Evolutionary conservation across 768 basidiomycete species (phyloP), one percentile per base, ranked within the genome.

Genomic region (Daedaleopsis nitida): DNA sequence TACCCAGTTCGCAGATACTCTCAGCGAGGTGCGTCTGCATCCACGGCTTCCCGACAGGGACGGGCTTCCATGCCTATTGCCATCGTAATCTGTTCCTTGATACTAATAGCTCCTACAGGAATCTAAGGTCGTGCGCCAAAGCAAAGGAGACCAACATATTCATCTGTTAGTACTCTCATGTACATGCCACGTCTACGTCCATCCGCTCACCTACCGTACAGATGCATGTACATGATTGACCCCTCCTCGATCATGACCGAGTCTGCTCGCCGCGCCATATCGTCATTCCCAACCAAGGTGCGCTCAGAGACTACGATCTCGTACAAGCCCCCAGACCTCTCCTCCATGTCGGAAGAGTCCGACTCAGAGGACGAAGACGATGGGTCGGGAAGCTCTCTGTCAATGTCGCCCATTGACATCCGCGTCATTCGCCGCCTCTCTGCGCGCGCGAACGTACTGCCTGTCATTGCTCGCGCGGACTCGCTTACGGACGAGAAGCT

Each of bases 141-240:
- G 84, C 76, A 92, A 89, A 76, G 92, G 91, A 52, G 92, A 95
- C 75, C 90, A 92, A 67, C 93, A 94, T 67, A 87, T 95, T 67
- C 92, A 95, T 75, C 75, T 94, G 91, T 93, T 72, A 74, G 91
- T 74, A 23, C 17, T 53, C 48, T 47, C 21, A n/a, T 23, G 48
- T 43, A 54, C 55, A 68, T 68, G 60, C 71, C 64, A 13, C 58
- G 23, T 52, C 48, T 52, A 7, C 48, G 19, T 47, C 64, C 65
- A 60, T 52, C 57, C 45, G 47, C 58, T 67, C 58, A 67, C 65
- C 63, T 56, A 24, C 34, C 19, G 55, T 39, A 16, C 60, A 92
- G 91, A 49, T 92, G 89, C 71, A 90, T 94, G 61, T 94, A 94
- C 74, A 82, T 93, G 83, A 81, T 93, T 68, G 91, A 94, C 69